phyloP scores from a whole-genome alignment of 2,329 filamentous ascomycete species.

The Rhinocladiella mackenziei region DNA sequence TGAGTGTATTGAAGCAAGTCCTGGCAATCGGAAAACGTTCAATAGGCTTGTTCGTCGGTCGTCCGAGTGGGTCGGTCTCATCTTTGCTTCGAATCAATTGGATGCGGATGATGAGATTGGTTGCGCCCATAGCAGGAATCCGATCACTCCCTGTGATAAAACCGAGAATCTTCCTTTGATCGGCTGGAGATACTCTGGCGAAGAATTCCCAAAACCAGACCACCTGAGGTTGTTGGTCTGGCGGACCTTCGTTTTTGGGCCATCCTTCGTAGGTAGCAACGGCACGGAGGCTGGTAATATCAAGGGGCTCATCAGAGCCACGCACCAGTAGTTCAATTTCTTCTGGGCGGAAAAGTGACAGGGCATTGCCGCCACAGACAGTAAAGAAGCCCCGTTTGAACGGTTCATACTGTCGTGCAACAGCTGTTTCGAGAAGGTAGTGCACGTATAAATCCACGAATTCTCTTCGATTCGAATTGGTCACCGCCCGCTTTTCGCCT shows the following conservation, averaged over 20 bases:
- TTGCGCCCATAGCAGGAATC: slow-evolving; percentile 81
- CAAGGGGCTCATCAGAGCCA: slow-evolving; percentile 77
- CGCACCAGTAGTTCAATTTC: slow-evolving; percentile 86
- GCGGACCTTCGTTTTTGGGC: slow-evolving; percentile 45
- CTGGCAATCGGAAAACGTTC: slow-evolving; percentile 76
- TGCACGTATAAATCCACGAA: slow-evolving; percentile 83
- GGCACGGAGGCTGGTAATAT: slow-evolving; percentile 69
- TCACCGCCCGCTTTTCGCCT: slow-evolving; percentile 71
- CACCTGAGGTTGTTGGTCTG: slow-evolving; percentile 63
- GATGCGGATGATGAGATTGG: slow-evolving; percentile 64
- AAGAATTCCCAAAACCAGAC: slow-evolving; percentile 89
- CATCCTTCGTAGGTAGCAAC: slow-evolving; percentile 83
- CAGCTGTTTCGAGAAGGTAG: slow-evolving; percentile 72
- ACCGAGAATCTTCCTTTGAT: slow-evolving; percentile 73
- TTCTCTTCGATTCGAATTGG: slow-evolving; percentile 76
- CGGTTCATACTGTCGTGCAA: slow-evolving; percentile 80
- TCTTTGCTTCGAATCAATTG: slow-evolving; percentile 25
- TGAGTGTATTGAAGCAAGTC: slow-evolving; percentile 86
- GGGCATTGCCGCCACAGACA: slow-evolving; percentile 81
- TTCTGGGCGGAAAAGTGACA: slow-evolving; percentile 81
- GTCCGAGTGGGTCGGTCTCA: slow-evolving; percentile 12
- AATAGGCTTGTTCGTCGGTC: slow-evolving; percentile 47
- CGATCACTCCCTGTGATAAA: slow-evolving; percentile 90
- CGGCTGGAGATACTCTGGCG: slow-evolving; percentile 56
- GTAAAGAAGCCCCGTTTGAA: slow-evolving; percentile 94